These are phyloP conservation scores for Beauveria brongniartii DNA, from an alignment of 2,329 filamentous ascomycete genomes.

Conservation along the genomic window DNA sequence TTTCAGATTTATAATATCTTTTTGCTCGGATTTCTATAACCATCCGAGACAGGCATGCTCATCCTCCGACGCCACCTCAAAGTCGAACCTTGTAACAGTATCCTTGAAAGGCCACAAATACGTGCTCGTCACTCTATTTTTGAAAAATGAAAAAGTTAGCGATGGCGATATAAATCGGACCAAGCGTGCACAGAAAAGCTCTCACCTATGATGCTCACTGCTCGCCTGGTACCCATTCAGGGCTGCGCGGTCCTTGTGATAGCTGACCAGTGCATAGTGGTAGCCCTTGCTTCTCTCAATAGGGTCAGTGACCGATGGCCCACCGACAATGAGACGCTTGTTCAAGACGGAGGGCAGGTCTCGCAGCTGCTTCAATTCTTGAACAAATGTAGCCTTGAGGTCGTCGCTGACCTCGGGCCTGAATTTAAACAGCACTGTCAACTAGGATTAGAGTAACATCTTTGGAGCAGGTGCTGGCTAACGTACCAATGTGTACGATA, in stretches of 20 bases:
- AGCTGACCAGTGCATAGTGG: constrained; percentile 43
- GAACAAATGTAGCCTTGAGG: constrained; percentile 36
- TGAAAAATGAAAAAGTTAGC: not conserved
- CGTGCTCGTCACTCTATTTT: constrained; percentile 38
- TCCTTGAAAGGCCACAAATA: constrained; percentile 46
- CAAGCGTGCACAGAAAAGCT: not conserved
- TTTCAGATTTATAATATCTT: not conserved
- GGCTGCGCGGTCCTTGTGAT: constrained; percentile 36
- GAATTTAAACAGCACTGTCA: constrained; percentile 42
- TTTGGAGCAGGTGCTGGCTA: not conserved
- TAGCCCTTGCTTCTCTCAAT: constrained; percentile 45
- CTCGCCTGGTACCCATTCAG: constrained; percentile 44
- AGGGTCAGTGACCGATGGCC: constrained; percentile 43
- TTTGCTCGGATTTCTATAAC: not conserved
- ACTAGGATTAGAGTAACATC: not conserved
- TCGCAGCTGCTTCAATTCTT: constrained; percentile 41
- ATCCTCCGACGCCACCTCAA: constrained; percentile 38
- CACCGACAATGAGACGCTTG: constrained; percentile 41
- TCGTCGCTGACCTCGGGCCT: constrained; percentile 30
- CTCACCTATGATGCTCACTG: constrained; percentile 40
- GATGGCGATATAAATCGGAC: not conserved
- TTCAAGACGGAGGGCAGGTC: constrained; percentile 38
- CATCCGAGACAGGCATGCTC: constrained; percentile 20
- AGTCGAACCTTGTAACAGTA: constrained; percentile 45
- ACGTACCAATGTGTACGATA: constrained; percentile 27